Evolutionary conservation across 2,329 filamentous ascomycete genomes (phyloP), one percentile per base, ranked within the genome.

Genomic region (Cercospora sesami): DNA sequence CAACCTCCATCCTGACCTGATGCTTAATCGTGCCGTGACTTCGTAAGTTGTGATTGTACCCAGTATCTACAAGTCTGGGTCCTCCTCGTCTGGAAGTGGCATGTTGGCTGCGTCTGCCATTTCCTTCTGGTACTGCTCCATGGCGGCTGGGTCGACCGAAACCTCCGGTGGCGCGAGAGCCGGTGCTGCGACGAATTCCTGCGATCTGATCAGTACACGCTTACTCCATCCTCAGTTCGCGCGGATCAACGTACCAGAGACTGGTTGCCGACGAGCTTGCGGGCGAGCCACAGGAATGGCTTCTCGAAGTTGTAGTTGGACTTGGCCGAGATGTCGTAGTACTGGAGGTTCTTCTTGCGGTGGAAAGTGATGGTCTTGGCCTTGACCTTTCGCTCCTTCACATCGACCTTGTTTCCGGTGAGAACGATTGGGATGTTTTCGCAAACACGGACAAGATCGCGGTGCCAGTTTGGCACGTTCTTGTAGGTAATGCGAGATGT

Each of bases 271-370:
- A 97, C 94, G 68, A 99, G 90, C 90, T 99, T 99, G 83, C 95
- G 90, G 76, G 94, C 94, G 78, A 99, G 91, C 95, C 95, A 98
- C 78, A 98, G 91, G 92, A 99, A 98, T 73, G 94, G 94, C 90
- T 98, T 99, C 90, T 98, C 94, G 83, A 98, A 98, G 90, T 98
- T 98, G 87, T 99, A 98, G 89, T 98, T 98, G 80, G 94, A 97
- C 88, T 98, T 99, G 84, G 95, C 95, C 51, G 93, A 97, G 82
- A 98, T 98, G 78, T 98, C 95, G 88, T 99, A 99, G 89, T 98
- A 99, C 86, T 99, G 95, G 63, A 99, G 90, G 86, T 98, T 99
- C 91, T 99, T 99, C 92, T 99, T 99, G 85, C 95, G 93, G 89
- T 99, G 95, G 92, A 99, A 99, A 75, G 95, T 99, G 85, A 99